Evolutionary conservation across 495 filamentous ascomycete species (phyloP).

Genomic region (Platismatia glauca): DNA sequence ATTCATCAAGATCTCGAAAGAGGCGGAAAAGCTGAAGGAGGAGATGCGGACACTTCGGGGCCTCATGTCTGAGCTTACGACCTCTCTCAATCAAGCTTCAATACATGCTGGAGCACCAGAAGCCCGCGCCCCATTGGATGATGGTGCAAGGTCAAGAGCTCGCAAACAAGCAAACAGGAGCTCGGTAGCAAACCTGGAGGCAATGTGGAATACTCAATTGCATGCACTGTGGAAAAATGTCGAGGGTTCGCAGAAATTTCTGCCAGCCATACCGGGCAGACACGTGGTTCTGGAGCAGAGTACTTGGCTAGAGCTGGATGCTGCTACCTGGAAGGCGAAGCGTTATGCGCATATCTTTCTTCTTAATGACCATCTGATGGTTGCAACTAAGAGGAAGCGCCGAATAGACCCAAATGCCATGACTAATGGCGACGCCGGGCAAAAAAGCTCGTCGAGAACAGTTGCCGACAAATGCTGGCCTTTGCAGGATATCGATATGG

Average conservation of each 20-base stretch:
- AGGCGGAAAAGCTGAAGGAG: constrained; percentile 92
- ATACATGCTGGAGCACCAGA: constrained; percentile 31
- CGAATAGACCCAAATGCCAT: constrained; percentile 59
- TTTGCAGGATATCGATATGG: constrained; percentile 83
- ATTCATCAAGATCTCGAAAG: constrained; percentile 98
- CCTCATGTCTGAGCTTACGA: constrained; percentile 83
- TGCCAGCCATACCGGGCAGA: constrained; percentile 81
- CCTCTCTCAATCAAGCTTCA: constrained; percentile 63
- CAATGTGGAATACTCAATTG: constrained; percentile 81
- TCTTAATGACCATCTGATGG: constrained; percentile 87
- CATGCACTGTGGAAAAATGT: constrained; percentile 84
- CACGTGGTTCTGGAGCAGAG: constrained; percentile 86
- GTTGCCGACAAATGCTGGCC: constrained; percentile 94
- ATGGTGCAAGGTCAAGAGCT: constrained; percentile 31
- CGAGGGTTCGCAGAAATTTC: constrained; percentile 92
- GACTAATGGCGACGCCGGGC: constrained; percentile 51
- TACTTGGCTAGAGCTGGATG: constrained; percentile 91
- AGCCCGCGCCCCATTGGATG: constrained; percentile 28
- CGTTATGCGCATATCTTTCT: constrained; percentile 80
- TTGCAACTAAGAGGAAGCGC: constrained; percentile 86
- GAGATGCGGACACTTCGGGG: constrained; percentile 88
- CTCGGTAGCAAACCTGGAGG: constrained; percentile 84
- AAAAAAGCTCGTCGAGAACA: constrained; percentile 68
- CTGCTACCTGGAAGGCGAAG: constrained; percentile 87
- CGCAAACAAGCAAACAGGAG: constrained; percentile 44